Evolutionary conservation across 2,329 filamentous ascomycete genomes (phyloP), one percentile per base, ranked within the genome.

Genomic region (Ophiostoma australiae): DNA sequence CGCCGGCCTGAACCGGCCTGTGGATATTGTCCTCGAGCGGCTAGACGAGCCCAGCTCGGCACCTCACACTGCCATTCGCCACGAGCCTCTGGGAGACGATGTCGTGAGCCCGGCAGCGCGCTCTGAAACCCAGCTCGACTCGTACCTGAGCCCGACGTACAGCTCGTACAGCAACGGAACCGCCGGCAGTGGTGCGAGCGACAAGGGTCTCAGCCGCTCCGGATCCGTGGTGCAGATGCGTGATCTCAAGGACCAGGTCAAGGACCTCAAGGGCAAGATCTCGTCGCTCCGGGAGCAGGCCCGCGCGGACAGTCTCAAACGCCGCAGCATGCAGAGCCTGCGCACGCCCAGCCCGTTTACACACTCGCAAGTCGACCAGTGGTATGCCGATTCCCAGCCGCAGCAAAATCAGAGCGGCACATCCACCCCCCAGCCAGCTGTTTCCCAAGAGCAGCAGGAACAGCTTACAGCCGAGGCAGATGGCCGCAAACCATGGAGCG

Each of bases 201-300:
- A 83, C 11, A 81, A 82, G 63, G 84, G 83, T 0, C 79, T 90
- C 10, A 86, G 86, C 35, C 85, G 91, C 23, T 89, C 91, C 2
- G 84, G 88, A 17, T 94, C 92, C 0, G 88, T 88, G n/a, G 85
- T 89, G 17, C 89, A 91, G 76, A 88, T 92, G 77, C 88, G 90
- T 10, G 86, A 87, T 69, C 82, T 97, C 63, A 92, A 92, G 72
- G 90, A 93, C 74, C 93, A 97, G 78, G 92, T 97, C 86, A 89
- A 91, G 71, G 92, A 91, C 70, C 83, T 97, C 67, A 94, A 93
- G 77, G 92, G 91, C 72, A 92, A 93, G 76, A 93, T 97, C 48
- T 94, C 92, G 1, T 90, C 84, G 20, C 80, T 97, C 61, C 90
- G 91, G 75, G 89, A 93, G 73, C 90, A 92, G 75, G 91, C 92